Conservation (phyloP, 73 alveolate genomes). For the Paramecium sonneborni region DNA sequence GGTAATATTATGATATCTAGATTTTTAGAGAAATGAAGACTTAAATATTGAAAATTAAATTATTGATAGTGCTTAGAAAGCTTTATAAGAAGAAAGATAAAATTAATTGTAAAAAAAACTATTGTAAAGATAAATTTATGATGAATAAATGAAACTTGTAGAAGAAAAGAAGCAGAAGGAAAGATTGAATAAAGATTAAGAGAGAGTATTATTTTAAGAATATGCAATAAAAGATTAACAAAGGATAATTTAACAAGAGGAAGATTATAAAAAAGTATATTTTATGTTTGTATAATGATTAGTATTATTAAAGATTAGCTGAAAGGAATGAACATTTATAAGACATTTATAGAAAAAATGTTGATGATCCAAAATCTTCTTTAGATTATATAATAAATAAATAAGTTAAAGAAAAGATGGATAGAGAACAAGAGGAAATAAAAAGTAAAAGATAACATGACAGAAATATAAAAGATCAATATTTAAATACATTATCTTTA, state of each 20-base stretch:
- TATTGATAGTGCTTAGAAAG: not conserved
- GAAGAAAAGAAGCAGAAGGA: constrained; percentile 4
- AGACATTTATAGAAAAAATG: constrained; percentile 11
- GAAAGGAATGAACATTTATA: not conserved
- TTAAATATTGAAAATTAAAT: not conserved
- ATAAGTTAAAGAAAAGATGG: not conserved
- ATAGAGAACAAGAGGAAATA: not conserved
- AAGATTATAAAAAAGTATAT: constrained; percentile 29
- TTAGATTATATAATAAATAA: not conserved
- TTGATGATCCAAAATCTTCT: not conserved
- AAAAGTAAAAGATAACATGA: not conserved
- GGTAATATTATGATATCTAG: not conserved
- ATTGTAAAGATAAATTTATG: not conserved
- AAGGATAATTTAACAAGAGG: not conserved
- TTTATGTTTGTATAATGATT: not conserved
- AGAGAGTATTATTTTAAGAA: not conserved
- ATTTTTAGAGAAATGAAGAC: not conserved
- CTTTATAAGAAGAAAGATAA: not conserved
- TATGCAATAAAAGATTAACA: not conserved
- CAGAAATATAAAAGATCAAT: not conserved
- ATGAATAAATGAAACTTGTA: not conserved
- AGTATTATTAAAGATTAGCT: constrained; percentile 25
- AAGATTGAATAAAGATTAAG: not conserved
- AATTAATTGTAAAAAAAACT: not conserved
- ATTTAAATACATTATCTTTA: not conserved